Percentiles rank a stretch among this genome's conserved stretches.
phyloP scores from a whole-genome alignment of 2,329 filamentous ascomycete genomes.

The Tolypocladium endophyticum region DNA sequence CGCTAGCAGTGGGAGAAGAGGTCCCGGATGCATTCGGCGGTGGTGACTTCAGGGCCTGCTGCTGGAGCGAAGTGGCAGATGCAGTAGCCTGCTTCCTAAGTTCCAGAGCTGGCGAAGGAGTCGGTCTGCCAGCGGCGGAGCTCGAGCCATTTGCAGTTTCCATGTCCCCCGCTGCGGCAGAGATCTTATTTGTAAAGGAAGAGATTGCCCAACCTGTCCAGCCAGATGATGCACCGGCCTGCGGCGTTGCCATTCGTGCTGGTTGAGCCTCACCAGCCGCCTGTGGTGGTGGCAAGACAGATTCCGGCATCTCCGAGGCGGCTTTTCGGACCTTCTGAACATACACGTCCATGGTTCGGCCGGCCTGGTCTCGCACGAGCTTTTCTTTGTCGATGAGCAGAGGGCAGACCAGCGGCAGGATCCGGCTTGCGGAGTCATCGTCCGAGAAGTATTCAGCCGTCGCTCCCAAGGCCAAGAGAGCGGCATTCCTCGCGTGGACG shows the following conservation, averaged over 20 bases:
- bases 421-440: slow-evolving; percentile 75
- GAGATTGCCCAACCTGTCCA: slow-evolving; percentile 99
- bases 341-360: slow-evolving; percentile 81
- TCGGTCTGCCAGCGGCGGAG: slow-evolving; percentile 28
- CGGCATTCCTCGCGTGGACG: slow-evolving; percentile 83
- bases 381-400: slow-evolving; percentile 91
- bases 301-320: slow-evolving; percentile 68
- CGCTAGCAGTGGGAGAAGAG: slow-evolving; percentile 33
- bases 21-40: slow-evolving; percentile 33
- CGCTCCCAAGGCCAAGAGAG: slow-evolving; percentile 73
- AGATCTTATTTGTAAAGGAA: slow-evolving; percentile 91
- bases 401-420: slow-evolving; percentile 77
- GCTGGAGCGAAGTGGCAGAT: slow-evolving; percentile 49
- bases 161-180: slow-evolving; percentile 78
- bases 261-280: slow-evolving; percentile 36
- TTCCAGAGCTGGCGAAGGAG: slow-evolving; percentile 28
- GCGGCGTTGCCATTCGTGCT: slow-evolving; percentile 72
- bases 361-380: slow-evolving; percentile 82
- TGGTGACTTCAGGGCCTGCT: slow-evolving; percentile 47
- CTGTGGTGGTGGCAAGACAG: slow-evolving; percentile 56
- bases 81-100: slow-evolving; percentile 28
- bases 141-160: slow-evolving; percentile 42
- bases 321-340: slow-evolving; percentile 74
- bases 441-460: slow-evolving; percentile 81
- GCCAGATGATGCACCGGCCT: slow-evolving; percentile 38